Base-by-base conservation (phyloP, 176 grass and related monocot species). In the Eleusine indica region DNA sequence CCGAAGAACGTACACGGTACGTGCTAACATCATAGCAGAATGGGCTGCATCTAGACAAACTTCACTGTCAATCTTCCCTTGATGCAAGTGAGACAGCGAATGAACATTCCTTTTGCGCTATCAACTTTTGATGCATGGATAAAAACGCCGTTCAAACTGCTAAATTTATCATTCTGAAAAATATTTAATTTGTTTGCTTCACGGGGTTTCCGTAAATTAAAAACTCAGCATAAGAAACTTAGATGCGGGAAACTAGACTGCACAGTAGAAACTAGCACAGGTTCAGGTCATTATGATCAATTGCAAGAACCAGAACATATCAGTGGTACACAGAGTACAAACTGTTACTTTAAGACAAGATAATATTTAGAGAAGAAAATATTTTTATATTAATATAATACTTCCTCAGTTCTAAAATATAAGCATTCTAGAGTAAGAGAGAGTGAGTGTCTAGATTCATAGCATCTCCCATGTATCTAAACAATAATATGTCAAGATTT, bases 31-130 rank as follows among this genome's bases (percentile, higher is more conserved):
- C 67, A 72, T 28, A 19, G 37, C 41, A 35, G 32, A 35, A 39
- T n/a, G 70, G 60, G 25, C 18, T 86, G 47, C 70, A 81, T 86
- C 85, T 86, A 30, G 48, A 42, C 28, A 86, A 67, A 74, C 18
- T 80, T 71, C 37, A 1, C 5, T 62, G 4, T 18, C 37, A 71
- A 42, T 71, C 9, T 21, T 3, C 69, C 44, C 16, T 11, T 38
- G 67, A 65, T 32, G 41, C 30, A 78, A 66, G 76, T 64, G 58
- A 49, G 65, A 65, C 30, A 18, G 32, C 64, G 58, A 66, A 80
- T 80, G 49, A 67, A 57, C 48, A 68, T 86, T 86, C 46, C 77
- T 35, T 86, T 53, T 46, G 46, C 69, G 29, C 21, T 58, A 18
- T 14, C 40, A 4, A 7, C 22, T 46, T 65, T 66, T 80, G 37